A percentile compares a stretch with the other conserved stretches of the same genome.
These are phyloP conservation scores for Trypanosomatidae sp. DNA, from an alignment of 208 protist genomes.

Conservation along the genomic window DNA sequence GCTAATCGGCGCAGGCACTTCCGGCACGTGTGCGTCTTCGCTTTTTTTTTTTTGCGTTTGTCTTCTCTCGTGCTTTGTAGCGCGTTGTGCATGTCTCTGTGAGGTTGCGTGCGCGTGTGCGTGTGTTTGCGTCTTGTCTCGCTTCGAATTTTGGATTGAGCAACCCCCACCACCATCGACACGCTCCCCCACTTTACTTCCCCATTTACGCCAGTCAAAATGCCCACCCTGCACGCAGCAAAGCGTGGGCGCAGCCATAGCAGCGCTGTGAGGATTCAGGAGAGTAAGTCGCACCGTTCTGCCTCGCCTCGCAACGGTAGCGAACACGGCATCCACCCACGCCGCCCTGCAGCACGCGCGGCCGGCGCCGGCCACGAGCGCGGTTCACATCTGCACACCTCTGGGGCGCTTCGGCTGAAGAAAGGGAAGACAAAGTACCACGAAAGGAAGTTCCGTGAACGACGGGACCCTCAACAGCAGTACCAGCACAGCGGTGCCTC, in stretches of 20 bases:
- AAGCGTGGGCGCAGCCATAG: constrained; percentile 23
- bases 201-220: not conserved
- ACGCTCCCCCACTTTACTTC: not conserved
- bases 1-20: not conserved
- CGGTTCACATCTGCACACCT: constrained; percentile 7
- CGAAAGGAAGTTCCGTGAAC: constrained; percentile 49
- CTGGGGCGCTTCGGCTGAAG: constrained; percentile 37
- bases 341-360: not conserved
- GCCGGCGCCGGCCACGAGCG: not conserved
- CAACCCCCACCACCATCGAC: not conserved
- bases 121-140: constrained; percentile 7
- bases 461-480: constrained; percentile 30
- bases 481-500: not conserved
- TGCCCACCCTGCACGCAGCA: constrained; percentile 26
- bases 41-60: not conserved
- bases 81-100: not conserved
- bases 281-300: not conserved
- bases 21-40: not conserved
- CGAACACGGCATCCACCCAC: not conserved
- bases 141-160: not conserved
- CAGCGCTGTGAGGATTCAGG: not conserved
- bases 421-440: constrained; percentile 62
- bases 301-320: not conserved
- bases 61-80: not conserved
- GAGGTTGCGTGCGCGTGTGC: not conserved